These are phyloP conservation scores for Rugonectria rugulosa DNA, from an alignment of 2,329 filamentous ascomycete species.

Conservation along the genomic window DNA sequence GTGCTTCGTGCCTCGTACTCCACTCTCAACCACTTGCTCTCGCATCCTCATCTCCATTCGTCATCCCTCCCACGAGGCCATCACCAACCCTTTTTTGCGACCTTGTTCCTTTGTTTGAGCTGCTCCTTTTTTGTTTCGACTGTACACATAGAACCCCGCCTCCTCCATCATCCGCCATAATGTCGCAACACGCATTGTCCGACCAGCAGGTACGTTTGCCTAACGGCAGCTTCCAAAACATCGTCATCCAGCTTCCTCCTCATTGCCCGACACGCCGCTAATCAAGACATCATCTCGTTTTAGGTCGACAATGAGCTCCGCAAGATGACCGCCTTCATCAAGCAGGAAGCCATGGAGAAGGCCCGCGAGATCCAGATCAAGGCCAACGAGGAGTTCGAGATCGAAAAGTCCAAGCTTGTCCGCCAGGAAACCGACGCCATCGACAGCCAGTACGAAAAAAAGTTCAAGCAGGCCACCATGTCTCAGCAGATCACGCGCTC, in stretches of 20 bases:
- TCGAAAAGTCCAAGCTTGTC: constrained; percentile 98
- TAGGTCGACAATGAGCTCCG: constrained; percentile 97
- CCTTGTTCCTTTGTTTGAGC: constrained; percentile 8
- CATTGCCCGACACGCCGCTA: constrained; percentile 22
- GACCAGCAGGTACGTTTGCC: constrained; percentile 82
- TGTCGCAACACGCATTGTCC: constrained; percentile 97
- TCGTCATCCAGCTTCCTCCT: constrained; percentile 19
- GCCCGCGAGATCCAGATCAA: constrained; percentile 97
- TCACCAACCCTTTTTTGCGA: constrained; percentile 27
- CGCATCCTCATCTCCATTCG: constrained; percentile 28
- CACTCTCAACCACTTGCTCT: constrained; percentile 26
- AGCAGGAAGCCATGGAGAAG: constrained; percentile 97
- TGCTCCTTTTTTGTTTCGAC: constrained; percentile 1
- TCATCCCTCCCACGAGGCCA: constrained; percentile 30
- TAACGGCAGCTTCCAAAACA: constrained; percentile 28
- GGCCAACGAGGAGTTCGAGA: constrained; percentile 98
- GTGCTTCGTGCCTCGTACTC: constrained; percentile 18
- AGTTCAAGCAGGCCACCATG: constrained; percentile 98
- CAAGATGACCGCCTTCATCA: constrained; percentile 99
- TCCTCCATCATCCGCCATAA: constrained; percentile 56
- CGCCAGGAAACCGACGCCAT: constrained; percentile 94
- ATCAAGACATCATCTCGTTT: constrained; percentile 15
- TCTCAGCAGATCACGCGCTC: constrained; percentile 98
- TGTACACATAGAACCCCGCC: constrained; percentile 20
- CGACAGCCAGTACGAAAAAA: constrained; percentile 94